Evolutionary conservation across 23 red algal species (phyloP).

Genomic region (Agarophyton chilense): DNA sequence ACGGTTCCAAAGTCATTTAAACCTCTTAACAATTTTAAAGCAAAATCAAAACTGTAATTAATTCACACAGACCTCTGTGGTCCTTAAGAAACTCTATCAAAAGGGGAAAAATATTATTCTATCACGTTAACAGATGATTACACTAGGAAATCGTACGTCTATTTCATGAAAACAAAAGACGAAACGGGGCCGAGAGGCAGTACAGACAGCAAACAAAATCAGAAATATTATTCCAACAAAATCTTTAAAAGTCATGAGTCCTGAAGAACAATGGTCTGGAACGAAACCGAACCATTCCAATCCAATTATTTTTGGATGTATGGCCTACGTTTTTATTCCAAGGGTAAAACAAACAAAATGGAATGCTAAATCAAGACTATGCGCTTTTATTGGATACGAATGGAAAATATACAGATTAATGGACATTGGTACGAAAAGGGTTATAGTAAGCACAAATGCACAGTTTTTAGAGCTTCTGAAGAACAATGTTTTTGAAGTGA

Average conservation of each 20-base stretch:
- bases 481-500: no score
- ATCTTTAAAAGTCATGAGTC: neutral
- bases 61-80: slow-evolving; percentile 2
- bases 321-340: slow-evolving; percentile 1
- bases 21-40: neutral
- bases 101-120: slow-evolving; percentile 1
- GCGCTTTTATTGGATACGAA: slow-evolving; percentile 31
- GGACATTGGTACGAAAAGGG: neutral
- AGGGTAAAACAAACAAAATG: neutral
- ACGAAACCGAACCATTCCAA: neutral
- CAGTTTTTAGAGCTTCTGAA: no score
- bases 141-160: neutral
- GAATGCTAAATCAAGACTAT: neutral
- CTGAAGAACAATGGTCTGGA: neutral
- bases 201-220: slow-evolving; percentile 8
- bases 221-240: slow-evolving; percentile 16
- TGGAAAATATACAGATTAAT: neutral
- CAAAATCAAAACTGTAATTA: neutral
- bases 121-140: slow-evolving; percentile 35
- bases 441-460: neutral
- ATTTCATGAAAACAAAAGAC: neutral
- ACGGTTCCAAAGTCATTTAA: slow-evolving; percentile 6
- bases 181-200: neutral
- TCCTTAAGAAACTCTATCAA: neutral
- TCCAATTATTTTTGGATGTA: slow-evolving; percentile 9